Evolutionary conservation across 495 filamentous ascomycete genomes (phyloP), one percentile per base, ranked within the genome.

Genomic region (Aspergillus wentii): DNA sequence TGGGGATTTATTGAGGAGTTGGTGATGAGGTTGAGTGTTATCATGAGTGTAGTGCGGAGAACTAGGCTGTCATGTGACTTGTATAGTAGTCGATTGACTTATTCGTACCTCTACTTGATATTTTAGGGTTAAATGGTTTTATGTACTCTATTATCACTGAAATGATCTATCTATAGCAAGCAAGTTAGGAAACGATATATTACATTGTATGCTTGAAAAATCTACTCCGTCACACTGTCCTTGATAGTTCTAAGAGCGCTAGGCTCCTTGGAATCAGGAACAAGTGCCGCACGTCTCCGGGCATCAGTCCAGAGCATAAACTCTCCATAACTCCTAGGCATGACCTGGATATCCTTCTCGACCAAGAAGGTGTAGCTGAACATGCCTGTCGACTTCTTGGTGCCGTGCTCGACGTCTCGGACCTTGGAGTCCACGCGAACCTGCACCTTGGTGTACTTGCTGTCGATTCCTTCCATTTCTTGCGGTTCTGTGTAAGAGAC

Each of bases 311-410:
- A 90, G 56, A 85, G 74, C 84, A 88, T 88, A 48, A 80, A 87
- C 56, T 90, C 82, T 9, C 72, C 67, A 51, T 88, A 90, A 1
- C 72, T 80, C 52, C 80, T 68, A 15, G 87, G 87, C 69, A 90
- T 78, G 18, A 91, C 78, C 48, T 82, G 72, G 20, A 91, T 64
- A 51, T 85, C 74, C 53, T 72, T 80, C 27, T 80, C 75, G 15
- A 91, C 86, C 21, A 78, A 66, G 57, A 91, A 91, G 0, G 86
- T 91, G 51, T 94, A 91, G 43, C 90, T 86, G 56, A 94, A 91
- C 52, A 83, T 79, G 2, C 87, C 87, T 1, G 86, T 88, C 17
- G 82, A 76, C 56, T 83, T 87, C 46, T 75, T 76, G 36, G 72
- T 73, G 3, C 79, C 83, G 48, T 91, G 85, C 66, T 88, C 85